Conservation (phyloP, 2,329 filamentous ascomycete species). For the Fusarium verrucosum region DNA sequence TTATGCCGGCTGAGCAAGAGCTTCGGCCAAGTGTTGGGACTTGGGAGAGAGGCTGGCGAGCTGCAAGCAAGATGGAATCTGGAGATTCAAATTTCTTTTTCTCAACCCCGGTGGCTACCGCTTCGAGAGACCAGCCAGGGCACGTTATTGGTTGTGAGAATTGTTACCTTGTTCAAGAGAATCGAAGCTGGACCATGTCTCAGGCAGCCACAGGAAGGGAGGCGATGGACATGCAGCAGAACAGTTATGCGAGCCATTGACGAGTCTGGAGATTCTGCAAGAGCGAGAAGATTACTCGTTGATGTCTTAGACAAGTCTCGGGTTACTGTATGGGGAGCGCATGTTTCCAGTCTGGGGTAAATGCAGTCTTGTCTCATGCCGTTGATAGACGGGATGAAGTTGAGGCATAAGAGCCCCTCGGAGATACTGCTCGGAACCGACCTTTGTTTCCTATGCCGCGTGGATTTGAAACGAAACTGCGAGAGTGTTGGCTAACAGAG, state of each 20-base stretch:
- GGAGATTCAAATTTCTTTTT: conserved; percentile 26
- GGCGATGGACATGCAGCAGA: conserved; percentile 4
- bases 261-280: not conserved
- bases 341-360: conserved; percentile 3
- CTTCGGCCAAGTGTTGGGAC: conserved; percentile 14
- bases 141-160: not conserved
- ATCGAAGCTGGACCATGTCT: conserved; percentile 14
- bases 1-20: conserved; percentile 25
- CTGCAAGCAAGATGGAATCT: conserved; percentile 33
- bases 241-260: conserved; percentile 35
- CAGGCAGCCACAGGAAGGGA: conserved; percentile 28
- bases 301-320: not conserved
- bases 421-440: conserved; percentile 8
- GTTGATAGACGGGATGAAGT: conserved; percentile 17
- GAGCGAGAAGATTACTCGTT: conserved; percentile 1
- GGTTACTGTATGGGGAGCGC: not conserved
- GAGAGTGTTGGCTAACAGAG: not conserved
- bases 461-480: not conserved
- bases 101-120: not conserved
- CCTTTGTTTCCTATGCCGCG: not conserved
- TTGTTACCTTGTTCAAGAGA: not conserved
- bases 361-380: conserved; percentile 11
- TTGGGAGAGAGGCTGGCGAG: not conserved
- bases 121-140: not conserved
- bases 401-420: not conserved